phyloP scores from a whole-genome alignment of 495 filamentous ascomycete genomes.

The Podospora fimiseda region DNA sequence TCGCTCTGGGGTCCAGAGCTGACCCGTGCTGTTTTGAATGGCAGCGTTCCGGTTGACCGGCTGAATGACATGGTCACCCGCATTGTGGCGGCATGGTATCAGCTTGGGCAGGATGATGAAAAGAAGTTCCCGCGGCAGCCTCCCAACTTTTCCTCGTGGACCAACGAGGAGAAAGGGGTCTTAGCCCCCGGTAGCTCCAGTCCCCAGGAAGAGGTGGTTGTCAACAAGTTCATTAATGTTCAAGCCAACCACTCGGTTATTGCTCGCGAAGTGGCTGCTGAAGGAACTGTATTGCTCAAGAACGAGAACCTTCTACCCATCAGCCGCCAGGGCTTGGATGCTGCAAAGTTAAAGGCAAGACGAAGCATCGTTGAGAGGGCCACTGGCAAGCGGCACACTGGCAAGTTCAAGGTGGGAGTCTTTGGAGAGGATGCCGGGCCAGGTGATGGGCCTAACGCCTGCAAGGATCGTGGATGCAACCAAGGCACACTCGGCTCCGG shows the following conservation, averaged over 20 bases:
- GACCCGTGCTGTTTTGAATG: constrained; percentile 72
- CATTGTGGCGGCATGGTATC: constrained; percentile 89
- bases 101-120: constrained; percentile 74
- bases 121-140: constrained; percentile 57
- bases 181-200: constrained; percentile 57
- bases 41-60: constrained; percentile 71
- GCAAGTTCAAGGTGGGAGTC: constrained; percentile 59
- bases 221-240: constrained; percentile 74
- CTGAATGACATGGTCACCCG: constrained; percentile 92
- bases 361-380: constrained; percentile 15
- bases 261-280: constrained; percentile 67
- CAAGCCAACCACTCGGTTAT: constrained; percentile 63
- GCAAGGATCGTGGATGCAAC: constrained; percentile 62
- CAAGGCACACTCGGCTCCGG: constrained; percentile 77
- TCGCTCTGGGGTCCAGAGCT: constrained; percentile 77
- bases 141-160: constrained; percentile 93
- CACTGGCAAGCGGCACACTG: constrained; percentile 19
- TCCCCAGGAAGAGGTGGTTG: constrained; percentile 48
- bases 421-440: constrained; percentile 83
- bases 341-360: constrained; percentile 23
- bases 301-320: constrained; percentile 65
- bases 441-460: constrained; percentile 64
- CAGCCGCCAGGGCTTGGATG: constrained; percentile 42
- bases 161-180: constrained; percentile 59
- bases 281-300: constrained; percentile 82